A percentile compares a stretch with the other conserved stretches of the same genome.
Evolutionary conservation across 768 basidiomycete species (phyloP).

Genomic region (Mycena vulgaris): DNA sequence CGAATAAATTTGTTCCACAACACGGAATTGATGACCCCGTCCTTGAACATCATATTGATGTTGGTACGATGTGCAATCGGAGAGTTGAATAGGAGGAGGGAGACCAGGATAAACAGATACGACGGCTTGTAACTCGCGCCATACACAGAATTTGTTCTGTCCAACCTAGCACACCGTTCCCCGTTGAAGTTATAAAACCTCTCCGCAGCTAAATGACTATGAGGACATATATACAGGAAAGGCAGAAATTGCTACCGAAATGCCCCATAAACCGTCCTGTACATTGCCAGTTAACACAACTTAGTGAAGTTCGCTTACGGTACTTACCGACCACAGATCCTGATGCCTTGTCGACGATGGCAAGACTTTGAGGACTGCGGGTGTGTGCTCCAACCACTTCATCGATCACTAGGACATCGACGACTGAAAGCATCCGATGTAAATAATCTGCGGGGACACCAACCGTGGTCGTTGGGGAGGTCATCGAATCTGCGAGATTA

Average conservation of each 20-base stretch:
- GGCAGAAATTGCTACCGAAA: not conserved
- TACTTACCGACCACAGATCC: constrained; percentile 1
- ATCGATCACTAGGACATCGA: not conserved
- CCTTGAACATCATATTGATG: constrained; percentile 3
- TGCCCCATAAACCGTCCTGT: constrained; percentile 13
- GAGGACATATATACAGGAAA: not conserved
- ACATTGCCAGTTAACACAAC: not conserved
- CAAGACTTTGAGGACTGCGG: not conserved
- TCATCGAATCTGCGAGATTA: not conserved
- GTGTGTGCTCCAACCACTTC: not conserved
- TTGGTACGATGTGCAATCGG: not conserved
- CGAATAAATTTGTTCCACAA: constrained; percentile 3
- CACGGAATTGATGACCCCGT: not conserved
- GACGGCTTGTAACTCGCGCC: not conserved
- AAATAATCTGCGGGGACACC: not conserved
- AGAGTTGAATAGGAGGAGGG: not conserved
- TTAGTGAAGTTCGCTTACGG: not conserved
- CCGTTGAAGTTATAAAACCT: constrained; percentile 4
- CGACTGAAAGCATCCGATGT: not conserved
- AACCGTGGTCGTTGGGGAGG: constrained; percentile 1
- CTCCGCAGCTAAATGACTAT: not conserved
- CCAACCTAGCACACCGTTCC: not conserved
- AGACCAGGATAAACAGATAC: not conserved
- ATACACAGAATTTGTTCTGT: constrained; percentile 3
- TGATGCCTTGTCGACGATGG: not conserved